Evolutionary conservation across 176 grass and related monocot species (phyloP).

Genomic region (Ampelocalamus luodianensis): DNA sequence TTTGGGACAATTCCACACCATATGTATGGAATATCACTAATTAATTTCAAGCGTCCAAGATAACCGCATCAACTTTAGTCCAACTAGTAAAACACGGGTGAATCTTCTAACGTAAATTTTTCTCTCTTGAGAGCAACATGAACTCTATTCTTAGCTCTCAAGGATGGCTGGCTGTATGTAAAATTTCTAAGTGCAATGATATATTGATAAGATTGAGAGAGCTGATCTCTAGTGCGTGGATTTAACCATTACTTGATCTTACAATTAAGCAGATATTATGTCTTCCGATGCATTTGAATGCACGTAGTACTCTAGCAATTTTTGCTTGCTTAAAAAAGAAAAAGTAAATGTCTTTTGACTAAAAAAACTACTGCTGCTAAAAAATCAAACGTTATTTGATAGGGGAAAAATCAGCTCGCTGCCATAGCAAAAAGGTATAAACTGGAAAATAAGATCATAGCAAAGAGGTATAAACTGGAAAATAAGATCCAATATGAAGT

Average conservation of each 20-base stretch:
- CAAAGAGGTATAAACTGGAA: neutral
- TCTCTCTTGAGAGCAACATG: neutral
- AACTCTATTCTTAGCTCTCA: too few relatives aligned
- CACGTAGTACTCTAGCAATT: neutral
- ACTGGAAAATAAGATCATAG: neutral
- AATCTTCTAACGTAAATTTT: neutral
- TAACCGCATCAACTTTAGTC: neutral
- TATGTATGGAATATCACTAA: neutral
- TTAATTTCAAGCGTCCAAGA: conserved; percentile 4
- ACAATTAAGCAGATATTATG: neutral
- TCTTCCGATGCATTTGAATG: neutral
- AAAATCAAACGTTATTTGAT: neutral
- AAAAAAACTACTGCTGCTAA: neutral
- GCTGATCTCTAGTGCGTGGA: neutral
- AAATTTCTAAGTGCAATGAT: neutral
- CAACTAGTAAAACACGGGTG: neutral
- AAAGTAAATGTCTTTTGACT: neutral
- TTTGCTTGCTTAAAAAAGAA: neutral
- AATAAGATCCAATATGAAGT: neutral
- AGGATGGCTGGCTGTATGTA: neutral
- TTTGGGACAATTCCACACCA: neutral
- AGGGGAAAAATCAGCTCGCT: neutral
- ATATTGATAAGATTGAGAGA: neutral
- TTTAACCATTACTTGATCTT: neutral
- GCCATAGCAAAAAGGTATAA: neutral